Base-by-base conservation (phyloP, 495 filamentous ascomycete genomes). In the Tricharina praecox region DNA sequence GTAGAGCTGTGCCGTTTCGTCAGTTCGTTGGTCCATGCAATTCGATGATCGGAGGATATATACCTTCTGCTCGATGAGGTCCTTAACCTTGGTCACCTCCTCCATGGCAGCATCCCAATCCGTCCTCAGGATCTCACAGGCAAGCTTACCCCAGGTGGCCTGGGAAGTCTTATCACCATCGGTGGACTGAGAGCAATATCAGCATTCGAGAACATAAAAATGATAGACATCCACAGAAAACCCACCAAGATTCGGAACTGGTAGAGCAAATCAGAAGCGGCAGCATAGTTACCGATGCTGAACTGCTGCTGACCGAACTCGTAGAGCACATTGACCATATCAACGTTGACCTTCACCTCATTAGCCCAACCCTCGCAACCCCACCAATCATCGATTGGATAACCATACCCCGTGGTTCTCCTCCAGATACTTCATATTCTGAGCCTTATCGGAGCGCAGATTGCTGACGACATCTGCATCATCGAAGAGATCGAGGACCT, bases 21-120 rank as follows among this genome's bases (percentile, higher is more conserved):
- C n/a, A n/a, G n/a, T n/a, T n/a, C n/a, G n/a, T n/a, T n/a, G n/a
- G n/a, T n/a, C n/a, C n/a, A n/a, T n/a, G n/a, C n/a, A n/a, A n/a
- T n/a, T n/a, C n/a, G n/a, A n/a, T n/a, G n/a, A n/a, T n/a, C n/a
- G n/a, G n/a, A n/a, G n/a, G n/a, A n/a, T n/a, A n/a, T n/a, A 39
- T 45, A 64, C 63, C 55, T 61, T 61, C 38, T 61, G 58, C 62
- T 97, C 88, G 64, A 95, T 94, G 45, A 70, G 71, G 61, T 97
- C 90, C 68, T 90, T 88, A 37, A 94, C 79, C 66, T 88, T 93
- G 47, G 80, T 75, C 20, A 97, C 75, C 65, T 96, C 90, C 67
- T 94, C 88, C 72, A 96, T 82, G n/a, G 83, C 86, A 25, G 72
- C 72, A 45, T 96, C 90, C 90, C 90, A 97, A 68, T 79, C 87